phyloP scores from a whole-genome alignment of 164 flowering plant genomes.

The Vitis rotundifolia region DNA sequence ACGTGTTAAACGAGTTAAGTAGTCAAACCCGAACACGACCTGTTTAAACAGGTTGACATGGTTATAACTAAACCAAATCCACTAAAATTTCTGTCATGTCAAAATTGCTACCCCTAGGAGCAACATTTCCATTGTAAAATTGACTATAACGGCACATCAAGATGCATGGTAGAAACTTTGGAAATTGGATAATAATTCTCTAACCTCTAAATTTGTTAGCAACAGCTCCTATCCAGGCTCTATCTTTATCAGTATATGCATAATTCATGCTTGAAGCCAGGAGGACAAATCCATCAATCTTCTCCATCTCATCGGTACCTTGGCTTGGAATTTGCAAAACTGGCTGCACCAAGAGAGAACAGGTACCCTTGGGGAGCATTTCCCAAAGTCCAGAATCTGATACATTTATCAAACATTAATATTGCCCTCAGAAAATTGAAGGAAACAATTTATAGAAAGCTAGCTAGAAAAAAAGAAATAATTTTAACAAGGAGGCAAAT shows the following conservation, averaged over 20 bases:
- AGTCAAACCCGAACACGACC: too few species aligned
- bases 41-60: too few species aligned
- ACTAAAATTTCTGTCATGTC: too few species aligned
- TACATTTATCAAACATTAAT: constrained; percentile 12
- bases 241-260: constrained; percentile 69
- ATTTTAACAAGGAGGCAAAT: background rate
- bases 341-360: constrained; percentile 69
- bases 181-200: background rate
- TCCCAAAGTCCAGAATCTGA: constrained; percentile 58
- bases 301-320: constrained; percentile 17
- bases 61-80: too few species aligned
- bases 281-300: constrained; percentile 55
- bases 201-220: constrained; percentile 60
- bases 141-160: too few species aligned
- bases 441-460: background rate
- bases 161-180: too few species aligned
- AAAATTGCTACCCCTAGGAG: too few species aligned
- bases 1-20: too few species aligned
- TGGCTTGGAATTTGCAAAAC: constrained; percentile 24
- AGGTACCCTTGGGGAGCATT: constrained; percentile 63
- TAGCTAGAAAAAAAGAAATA: background rate
- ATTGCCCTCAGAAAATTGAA: background rate
- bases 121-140: too few species aligned
- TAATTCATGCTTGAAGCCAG: constrained; percentile 64
- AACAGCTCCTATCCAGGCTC: constrained; percentile 68